A percentile compares a stretch with the other conserved stretches of the same genome.
Evolutionary conservation across 352 stramenopile genomes (phyloP).

Genomic region (Phytopythium oedochilum): DNA sequence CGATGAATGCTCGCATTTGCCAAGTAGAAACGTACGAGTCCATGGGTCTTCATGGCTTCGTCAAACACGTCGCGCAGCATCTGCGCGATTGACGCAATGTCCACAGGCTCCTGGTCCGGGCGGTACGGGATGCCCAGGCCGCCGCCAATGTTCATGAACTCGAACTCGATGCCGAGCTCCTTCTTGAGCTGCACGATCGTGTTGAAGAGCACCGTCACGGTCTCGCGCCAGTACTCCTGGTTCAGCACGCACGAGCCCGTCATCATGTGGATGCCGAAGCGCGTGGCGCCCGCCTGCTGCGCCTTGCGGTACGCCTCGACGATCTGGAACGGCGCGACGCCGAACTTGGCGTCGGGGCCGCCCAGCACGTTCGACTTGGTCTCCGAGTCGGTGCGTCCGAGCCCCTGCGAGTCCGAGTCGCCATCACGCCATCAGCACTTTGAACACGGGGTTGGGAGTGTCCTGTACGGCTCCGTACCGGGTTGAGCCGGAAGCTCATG

Average conservation of each 20-base stretch:
- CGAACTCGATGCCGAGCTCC: constrained; percentile 84
- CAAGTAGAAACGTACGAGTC: constrained; percentile 17
- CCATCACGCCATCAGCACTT: not conserved
- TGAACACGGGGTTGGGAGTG: not conserved
- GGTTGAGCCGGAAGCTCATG: constrained; percentile 88
- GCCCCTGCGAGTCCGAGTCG: constrained; percentile 15
- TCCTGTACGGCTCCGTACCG: constrained; percentile 13
- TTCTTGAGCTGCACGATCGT: constrained; percentile 75
- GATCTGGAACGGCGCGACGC: constrained; percentile 84
- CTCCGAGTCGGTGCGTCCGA: constrained; percentile 86
- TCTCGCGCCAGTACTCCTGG: constrained; percentile 88
- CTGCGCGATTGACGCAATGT: constrained; percentile 63
- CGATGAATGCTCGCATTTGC: not conserved
- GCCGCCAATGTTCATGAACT: constrained; percentile 91
- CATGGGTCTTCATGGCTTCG: constrained; percentile 62
- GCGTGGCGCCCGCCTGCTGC: constrained; percentile 67
- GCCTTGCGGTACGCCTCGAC: constrained; percentile 84
- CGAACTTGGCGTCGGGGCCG: constrained; percentile 87
- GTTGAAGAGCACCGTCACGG: constrained; percentile 77
- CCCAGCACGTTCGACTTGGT: constrained; percentile 88
- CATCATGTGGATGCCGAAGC: constrained; percentile 92
- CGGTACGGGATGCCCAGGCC: constrained; percentile 87
- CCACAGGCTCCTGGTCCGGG: constrained; percentile 60
- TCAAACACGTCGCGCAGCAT: constrained; percentile 80
- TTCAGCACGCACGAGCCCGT: constrained; percentile 88